Evolutionary conservation across 768 basidiomycete species (phyloP), one percentile per base, ranked within the genome.

Genomic region (Agaricus blazei): DNA sequence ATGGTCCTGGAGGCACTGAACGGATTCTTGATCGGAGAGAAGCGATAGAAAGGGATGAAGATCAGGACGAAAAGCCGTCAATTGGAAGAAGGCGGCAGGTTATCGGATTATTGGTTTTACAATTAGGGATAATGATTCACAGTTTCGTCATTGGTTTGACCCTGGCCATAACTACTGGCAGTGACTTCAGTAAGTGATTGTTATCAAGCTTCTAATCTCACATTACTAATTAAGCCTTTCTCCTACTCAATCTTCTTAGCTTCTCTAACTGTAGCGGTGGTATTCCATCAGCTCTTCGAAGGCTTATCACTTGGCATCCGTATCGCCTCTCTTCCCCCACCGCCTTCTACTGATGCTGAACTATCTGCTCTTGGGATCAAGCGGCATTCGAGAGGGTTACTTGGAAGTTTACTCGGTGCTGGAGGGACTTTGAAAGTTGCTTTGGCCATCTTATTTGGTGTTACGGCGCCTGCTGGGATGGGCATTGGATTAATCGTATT

Each of bases 121-220:
- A 95, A 79, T 63, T 88, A 2, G 83, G 93, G 45, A 90, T 95
- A 62, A 87, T 94, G 89, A 77, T 94, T 48, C 83, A 93, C 64
- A 87, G 90, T 2, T 65, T 93, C 45, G 81, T 92, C 31, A 89
- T 93, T 54, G 90, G 90, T 2, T 66, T 92, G 23, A 92, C 90
- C 3, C 71, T 92, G 19, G 79, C 87, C 1, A 80, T 92, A 52
- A 81, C 87, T 3, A 72, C 77, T 4, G 85, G 88, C 15, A 60
- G 80, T 1, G 88, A 90, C 51, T 90, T 92, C 58, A 77, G 88
- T 89, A 56, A 56, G 84, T 78, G 23, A 31, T 31, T 9, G 31
- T 9, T 9, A 31, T 31, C 31, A 31, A 27, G 31, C 23, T 23
- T 50, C 4, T 7, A 1, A 31, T 45, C 52, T 24, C 57, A 15